A percentile compares a stretch with the other conserved stretches of the same genome.
These are phyloP conservation scores for Pyronema domesticum DNA, from an alignment of 495 filamentous ascomycete species.

Conservation along the genomic window DNA sequence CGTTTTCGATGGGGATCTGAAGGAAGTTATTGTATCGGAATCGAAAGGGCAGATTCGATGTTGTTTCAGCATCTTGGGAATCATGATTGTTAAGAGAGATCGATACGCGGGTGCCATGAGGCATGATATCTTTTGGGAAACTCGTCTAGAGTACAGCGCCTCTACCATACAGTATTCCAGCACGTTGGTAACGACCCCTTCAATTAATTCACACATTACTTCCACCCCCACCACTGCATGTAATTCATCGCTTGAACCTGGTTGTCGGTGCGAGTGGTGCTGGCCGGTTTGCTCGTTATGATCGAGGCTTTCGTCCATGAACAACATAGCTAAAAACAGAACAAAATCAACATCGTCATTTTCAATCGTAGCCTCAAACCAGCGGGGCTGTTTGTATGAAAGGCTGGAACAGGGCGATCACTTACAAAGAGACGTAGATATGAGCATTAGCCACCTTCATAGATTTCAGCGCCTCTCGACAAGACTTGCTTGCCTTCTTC, in stretches of 20 bases:
- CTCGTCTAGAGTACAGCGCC: neutral
- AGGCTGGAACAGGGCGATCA: neutral
- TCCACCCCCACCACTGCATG: neutral
- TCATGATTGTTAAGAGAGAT: neutral
- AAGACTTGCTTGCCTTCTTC: neutral
- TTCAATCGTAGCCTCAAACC: neutral
- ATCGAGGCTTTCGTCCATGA: neutral
- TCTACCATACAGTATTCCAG: no score
- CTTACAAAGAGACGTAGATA: neutral
- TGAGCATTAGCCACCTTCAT: neutral
- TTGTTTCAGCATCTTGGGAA: neutral
- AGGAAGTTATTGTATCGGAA: neutral
- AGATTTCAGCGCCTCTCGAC: neutral
- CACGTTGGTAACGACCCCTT: neutral
- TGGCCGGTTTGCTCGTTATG: neutral
- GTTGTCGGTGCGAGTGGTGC: neutral
- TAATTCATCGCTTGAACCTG: neutral
- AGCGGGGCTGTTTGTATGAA: neutral
- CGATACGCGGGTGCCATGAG: neutral
- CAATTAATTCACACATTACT: neutral
- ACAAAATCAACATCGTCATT: neutral
- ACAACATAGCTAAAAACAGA: neutral
- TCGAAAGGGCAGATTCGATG: neutral
- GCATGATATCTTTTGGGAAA: neutral
- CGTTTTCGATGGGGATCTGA: neutral